phyloP scores from a whole-genome alignment of 208 protist species.

The Leishmania lainsoni region DNA sequence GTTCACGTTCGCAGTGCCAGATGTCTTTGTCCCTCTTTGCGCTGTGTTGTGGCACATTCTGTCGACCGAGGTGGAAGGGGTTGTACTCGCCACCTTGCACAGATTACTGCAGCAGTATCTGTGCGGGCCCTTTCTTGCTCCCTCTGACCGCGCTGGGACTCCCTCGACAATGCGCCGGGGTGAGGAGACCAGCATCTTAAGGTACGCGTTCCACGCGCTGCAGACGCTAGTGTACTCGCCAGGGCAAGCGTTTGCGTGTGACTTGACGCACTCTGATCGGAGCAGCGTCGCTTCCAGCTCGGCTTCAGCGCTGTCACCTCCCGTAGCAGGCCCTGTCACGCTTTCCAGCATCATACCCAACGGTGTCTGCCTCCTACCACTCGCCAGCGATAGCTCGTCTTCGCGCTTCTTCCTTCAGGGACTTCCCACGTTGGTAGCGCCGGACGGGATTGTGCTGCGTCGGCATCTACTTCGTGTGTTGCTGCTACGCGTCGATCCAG shows the following conservation, averaged over 20 bases:
- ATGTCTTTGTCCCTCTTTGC: constrained; percentile 12
- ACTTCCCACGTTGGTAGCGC: not conserved
- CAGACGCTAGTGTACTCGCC: constrained; percentile 5
- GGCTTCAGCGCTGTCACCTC: not conserved
- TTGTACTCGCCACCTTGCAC: constrained; percentile 31
- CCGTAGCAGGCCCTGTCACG: constrained; percentile 2
- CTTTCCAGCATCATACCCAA: constrained; percentile 16
- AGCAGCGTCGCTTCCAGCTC: not conserved
- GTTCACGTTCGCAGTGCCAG: not conserved
- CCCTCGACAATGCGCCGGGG: not conserved
- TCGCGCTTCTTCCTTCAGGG: constrained; percentile 25
- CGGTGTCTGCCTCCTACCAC: constrained; percentile 8
- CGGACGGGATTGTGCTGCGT: not conserved
- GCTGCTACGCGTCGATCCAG: constrained; percentile 59
- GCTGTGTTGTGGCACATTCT: constrained; percentile 58
- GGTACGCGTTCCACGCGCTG: constrained; percentile 2
- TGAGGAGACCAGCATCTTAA: not conserved
- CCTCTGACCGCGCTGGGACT: not conserved
- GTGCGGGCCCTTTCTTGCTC: constrained; percentile 6
- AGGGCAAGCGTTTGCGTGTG: constrained; percentile 10
- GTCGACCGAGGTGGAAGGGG: constrained; percentile 53
- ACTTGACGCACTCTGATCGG: not conserved
- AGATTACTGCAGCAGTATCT: constrained; percentile 33
- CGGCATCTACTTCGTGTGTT: constrained; percentile 36
- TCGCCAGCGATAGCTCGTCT: not conserved